Percentiles rank a stretch among this genome's conserved stretches.
Conservation (phyloP, 2,329 filamentous ascomycete species). For the Colletotrichum sp. region DNA sequence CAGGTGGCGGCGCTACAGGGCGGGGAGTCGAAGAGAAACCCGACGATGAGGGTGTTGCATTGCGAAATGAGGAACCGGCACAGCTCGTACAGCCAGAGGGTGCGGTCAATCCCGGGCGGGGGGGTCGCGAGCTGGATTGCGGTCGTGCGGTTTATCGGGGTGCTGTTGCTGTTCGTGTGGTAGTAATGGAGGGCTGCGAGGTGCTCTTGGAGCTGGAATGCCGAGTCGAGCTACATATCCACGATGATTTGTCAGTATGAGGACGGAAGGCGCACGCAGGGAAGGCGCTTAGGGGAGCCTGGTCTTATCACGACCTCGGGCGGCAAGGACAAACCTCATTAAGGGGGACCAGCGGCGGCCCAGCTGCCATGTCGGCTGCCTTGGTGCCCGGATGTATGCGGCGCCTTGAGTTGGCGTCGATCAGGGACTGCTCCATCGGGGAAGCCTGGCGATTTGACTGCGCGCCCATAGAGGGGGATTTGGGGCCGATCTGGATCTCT, state of each 20-base stretch:
- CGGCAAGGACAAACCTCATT: constrained; percentile 69
- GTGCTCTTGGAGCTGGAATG: constrained; percentile 97
- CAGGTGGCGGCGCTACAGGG: constrained; percentile 90
- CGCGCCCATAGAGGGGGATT: constrained; percentile 70
- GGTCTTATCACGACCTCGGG: constrained; percentile 7
- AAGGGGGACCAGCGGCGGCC: constrained; percentile 85
- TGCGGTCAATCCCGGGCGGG: constrained; percentile 81
- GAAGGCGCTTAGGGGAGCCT: background rate
- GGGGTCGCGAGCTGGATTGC: constrained; percentile 80
- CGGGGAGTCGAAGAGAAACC: constrained; percentile 89
- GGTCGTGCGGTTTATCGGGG: constrained; percentile 77
- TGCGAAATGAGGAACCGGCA: constrained; percentile 95
- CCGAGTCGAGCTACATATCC: constrained; percentile 81
- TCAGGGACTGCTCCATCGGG: constrained; percentile 66
- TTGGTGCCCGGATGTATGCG: constrained; percentile 93
- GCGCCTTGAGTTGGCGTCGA: constrained; percentile 78
- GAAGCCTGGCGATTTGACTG: constrained; percentile 60
- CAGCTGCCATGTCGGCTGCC: constrained; percentile 89
- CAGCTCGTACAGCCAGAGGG: constrained; percentile 96
- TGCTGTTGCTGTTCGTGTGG: constrained; percentile 71
- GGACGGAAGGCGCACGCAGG: background rate
- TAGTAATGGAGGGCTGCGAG: constrained; percentile 89
- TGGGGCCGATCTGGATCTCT: constrained; percentile 88
- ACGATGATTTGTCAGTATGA: background rate
- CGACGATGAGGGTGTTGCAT: constrained; percentile 90